Evolutionary conservation across 1,284 basidiomycete genomes (phyloP).

Genomic region (Leccinum proliferum): DNA sequence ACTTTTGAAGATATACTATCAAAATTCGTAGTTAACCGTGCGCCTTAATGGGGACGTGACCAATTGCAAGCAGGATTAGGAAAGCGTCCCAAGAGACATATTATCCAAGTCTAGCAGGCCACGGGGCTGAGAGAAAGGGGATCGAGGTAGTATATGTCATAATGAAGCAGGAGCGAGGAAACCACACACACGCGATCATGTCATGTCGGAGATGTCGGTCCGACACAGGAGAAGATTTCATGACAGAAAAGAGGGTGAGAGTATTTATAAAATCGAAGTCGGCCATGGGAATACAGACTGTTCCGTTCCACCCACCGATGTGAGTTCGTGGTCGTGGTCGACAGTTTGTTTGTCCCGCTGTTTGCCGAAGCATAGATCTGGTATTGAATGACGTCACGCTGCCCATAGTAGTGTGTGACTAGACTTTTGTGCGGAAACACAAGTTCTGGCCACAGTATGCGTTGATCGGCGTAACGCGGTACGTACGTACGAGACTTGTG

Average conservation of each 20-base stretch:
- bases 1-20: not conserved
- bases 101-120: not conserved
- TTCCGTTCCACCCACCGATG: not conserved
- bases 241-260: not conserved
- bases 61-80: not conserved
- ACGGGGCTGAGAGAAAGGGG: not conserved
- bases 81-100: not conserved
- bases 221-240: not conserved
- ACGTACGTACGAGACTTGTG: not conserved
- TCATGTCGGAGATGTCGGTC: not conserved
- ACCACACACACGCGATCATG: not conserved
- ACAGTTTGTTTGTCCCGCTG: not conserved
- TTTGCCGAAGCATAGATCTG: not conserved
- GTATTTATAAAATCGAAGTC: not conserved
- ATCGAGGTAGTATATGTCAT: not conserved
- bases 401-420: not conserved
- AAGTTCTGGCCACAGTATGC: not conserved
- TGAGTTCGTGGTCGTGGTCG: not conserved
- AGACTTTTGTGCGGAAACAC: not conserved
- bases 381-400: not conserved
- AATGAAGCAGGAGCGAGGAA: not conserved
- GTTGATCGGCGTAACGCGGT: not conserved
- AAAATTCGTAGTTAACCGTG: not conserved
- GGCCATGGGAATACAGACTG: not conserved
- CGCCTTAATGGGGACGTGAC: not conserved